Evolutionary conservation across 1,284 basidiomycete genomes (phyloP).

Genomic region (Pseudozyma flocculosa): DNA sequence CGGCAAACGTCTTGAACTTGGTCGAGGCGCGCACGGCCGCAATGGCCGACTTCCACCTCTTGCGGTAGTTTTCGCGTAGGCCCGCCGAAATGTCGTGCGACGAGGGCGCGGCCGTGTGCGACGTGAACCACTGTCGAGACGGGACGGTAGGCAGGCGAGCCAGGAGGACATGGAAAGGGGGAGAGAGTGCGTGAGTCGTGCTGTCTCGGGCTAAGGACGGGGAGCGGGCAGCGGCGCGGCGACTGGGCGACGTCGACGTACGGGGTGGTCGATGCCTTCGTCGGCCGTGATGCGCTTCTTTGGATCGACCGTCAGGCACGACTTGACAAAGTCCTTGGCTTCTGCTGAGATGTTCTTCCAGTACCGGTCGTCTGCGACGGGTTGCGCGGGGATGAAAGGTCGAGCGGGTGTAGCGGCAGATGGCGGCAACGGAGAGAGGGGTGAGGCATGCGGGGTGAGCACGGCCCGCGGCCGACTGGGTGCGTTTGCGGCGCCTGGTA

Average conservation of each 20-base stretch:
- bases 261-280: conserved; percentile 69
- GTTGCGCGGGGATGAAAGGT: not conserved
- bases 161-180: too few relatives aligned
- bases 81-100: conserved; percentile 50
- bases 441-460: too few relatives aligned
- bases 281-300: conserved; percentile 71
- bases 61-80: conserved; percentile 56
- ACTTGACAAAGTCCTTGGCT: conserved; percentile 83
- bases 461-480: too few relatives aligned
- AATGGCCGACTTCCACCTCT: conserved; percentile 55
- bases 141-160: too few relatives aligned
- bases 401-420: too few relatives aligned
- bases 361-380: conserved; percentile 67
- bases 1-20: conserved; percentile 49
- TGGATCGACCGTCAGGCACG: conserved; percentile 74
- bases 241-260: too few relatives aligned
- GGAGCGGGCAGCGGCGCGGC: too few relatives aligned
- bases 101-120: conserved; percentile 25
- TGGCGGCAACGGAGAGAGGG: not conserved
- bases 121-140: conserved; percentile 52
- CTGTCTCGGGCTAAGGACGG: too few relatives aligned
- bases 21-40: conserved; percentile 54
- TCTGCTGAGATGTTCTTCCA: conserved; percentile 79
- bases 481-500: too few relatives aligned
- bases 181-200: too few relatives aligned